Base-by-base conservation (phyloP, 768 basidiomycete genomes). In the Psilocybe tampanensis region DNA sequence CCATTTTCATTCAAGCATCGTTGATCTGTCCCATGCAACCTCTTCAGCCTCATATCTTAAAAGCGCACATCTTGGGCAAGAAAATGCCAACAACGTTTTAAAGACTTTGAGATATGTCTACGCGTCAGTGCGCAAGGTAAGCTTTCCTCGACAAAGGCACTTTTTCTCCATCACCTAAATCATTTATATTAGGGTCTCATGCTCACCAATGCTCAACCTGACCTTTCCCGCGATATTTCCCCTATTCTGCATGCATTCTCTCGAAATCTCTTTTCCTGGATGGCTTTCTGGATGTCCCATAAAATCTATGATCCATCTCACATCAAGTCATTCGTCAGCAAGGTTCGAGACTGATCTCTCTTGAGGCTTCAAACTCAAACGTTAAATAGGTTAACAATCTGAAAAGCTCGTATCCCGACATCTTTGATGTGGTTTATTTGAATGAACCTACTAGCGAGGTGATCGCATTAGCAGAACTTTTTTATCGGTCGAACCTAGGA, bases 101-200 rank as follows among this genome's bases (percentile, higher is more conserved):
- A 29, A 56, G 17, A 56, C 39, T 13, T n/a, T 56, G 47, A 49
- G 48, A 56, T 48, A 48, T 43, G 55, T 50, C 13, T 18, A 47
- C 9, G 55, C 55, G 11, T 33, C 55, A 5, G 29, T 56, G 2
- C 39, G 44, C 9, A 56, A 50, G 55, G 55, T 56, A 2, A 8
- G 22, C 26, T 3, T 22, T 5, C 26, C 7, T 44, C 12, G 23
- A 8, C 18, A 15, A 8, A 9, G 15, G 33, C 5, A 17, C 24
- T 39, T 26, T 13, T 2, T 43, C 26, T 7, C 18, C n/a, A 6
- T 23, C 22, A 5, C 6, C 0, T n/a, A n/a, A 39, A 5, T 39
- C 36, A 3, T 39, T 13, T n/a, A 13, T 15, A 13, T 9, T 26
- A 56, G 55, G 39, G 55, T n/a, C 22, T 56, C 13, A 50, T 44